A percentile compares a stretch with the other conserved stretches of the same genome.
phyloP scores from a whole-genome alignment of 2,329 filamentous ascomycete genomes.

The Scedosporium minutisporum region DNA sequence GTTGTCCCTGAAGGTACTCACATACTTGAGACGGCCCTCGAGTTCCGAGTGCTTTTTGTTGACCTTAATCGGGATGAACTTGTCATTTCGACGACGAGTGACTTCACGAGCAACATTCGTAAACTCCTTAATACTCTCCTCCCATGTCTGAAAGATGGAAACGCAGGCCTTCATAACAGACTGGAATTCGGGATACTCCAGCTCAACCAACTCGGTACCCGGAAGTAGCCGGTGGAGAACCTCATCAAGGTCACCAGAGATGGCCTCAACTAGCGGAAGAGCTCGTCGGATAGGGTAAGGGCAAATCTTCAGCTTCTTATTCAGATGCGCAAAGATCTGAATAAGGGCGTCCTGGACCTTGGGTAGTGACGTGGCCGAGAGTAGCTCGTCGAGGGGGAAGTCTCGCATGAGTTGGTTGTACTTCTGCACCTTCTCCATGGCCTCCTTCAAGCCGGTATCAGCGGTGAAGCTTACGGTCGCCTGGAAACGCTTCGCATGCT shows the following conservation, averaged over 20 bases:
- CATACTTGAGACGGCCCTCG: constrained; percentile 85
- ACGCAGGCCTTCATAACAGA: constrained; percentile 75
- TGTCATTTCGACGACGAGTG: constrained; percentile 85
- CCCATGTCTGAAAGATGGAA: constrained; percentile 84
- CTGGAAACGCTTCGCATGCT: constrained; percentile 95
- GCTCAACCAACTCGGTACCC: constrained; percentile 79
- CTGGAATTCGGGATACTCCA: constrained; percentile 86
- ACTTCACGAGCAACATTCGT: constrained; percentile 95
- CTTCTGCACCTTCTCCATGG: constrained; percentile 91
- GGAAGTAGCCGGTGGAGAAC: constrained; percentile 78
- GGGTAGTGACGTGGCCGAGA: constrained; percentile 79
- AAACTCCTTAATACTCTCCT: constrained; percentile 94
- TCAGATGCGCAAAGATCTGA: constrained; percentile 87
- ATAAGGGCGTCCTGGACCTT: constrained; percentile 85
- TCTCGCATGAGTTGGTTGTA: constrained; percentile 99
- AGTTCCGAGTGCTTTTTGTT: constrained; percentile 77
- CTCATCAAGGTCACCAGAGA: constrained; percentile 84
- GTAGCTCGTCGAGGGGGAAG: constrained; percentile 87
- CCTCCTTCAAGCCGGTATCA: constrained; percentile 92
- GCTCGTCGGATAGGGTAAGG: constrained; percentile 90
- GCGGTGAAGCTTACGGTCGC: constrained; percentile 94
- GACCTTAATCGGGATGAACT: constrained; percentile 98
- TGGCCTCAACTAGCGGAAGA: constrained; percentile 88
- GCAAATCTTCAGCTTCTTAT: constrained; percentile 94
- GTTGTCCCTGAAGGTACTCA: constrained; percentile 88